Conservation (phyloP, 371 early-diverging fungal species). For the Mucor saturninus region DNA sequence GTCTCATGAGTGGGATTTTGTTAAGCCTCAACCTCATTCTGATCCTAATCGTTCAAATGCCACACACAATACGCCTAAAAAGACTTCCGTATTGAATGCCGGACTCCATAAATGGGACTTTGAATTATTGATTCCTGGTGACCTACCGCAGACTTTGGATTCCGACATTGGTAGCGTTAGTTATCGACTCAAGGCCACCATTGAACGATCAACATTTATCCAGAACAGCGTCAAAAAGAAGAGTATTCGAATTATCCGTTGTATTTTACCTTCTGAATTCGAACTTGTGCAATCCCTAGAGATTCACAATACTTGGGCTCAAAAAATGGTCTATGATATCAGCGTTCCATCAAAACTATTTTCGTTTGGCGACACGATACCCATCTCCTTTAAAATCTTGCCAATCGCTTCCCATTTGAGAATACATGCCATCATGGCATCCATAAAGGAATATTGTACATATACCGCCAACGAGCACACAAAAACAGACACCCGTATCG, state of each 20-base stretch:
- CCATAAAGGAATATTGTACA: constrained; percentile 33
- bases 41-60: not conserved
- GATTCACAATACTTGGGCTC: constrained; percentile 36
- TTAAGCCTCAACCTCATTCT: constrained; percentile 9
- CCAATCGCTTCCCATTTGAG: constrained; percentile 29
- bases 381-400: constrained; percentile 29
- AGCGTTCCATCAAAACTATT: constrained; percentile 30
- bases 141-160: constrained; percentile 39
- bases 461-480: constrained; percentile 27
- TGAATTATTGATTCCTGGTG: constrained; percentile 35
- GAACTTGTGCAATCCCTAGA: constrained; percentile 31
- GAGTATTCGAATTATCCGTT: constrained; percentile 24
- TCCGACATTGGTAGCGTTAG: constrained; percentile 28
- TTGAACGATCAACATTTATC: constrained; percentile 30
- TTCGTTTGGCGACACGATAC: constrained; percentile 26
- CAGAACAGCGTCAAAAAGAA: constrained; percentile 32
- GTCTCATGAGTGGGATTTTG: constrained; percentile 32
- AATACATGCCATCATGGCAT: constrained; percentile 25
- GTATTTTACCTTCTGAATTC: constrained; percentile 28
- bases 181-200: constrained; percentile 30
- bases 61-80: constrained; percentile 18
- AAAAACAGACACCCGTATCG: constrained; percentile 33
- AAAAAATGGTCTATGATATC: constrained; percentile 39
- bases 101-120: constrained; percentile 37
- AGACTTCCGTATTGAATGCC: constrained; percentile 12